Percentiles rank a stretch among this genome's conserved stretches.
phyloP scores from a whole-genome alignment of 768 basidiomycete genomes.

The Boletales sp. region DNA sequence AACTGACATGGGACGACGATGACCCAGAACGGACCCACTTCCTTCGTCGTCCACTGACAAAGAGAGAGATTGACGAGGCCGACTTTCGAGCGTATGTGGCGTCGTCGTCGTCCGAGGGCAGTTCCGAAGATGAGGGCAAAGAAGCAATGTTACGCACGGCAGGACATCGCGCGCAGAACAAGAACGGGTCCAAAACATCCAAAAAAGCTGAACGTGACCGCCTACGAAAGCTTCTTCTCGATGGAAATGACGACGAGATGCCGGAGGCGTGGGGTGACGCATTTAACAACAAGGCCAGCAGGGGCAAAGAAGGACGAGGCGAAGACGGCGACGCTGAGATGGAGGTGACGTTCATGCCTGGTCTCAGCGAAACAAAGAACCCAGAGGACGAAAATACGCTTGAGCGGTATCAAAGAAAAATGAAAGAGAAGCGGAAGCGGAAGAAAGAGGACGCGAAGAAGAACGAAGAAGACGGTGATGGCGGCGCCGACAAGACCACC shows the following conservation, averaged over 20 bases:
- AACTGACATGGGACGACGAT: conserved; percentile 97
- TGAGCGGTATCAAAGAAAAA: conserved; percentile 85
- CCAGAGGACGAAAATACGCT: conserved; percentile 80
- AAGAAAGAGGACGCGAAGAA: conserved; percentile 66
- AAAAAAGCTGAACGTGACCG: conserved; percentile 56
- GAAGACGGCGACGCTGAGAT: conserved; percentile 63
- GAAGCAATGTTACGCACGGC: conserved; percentile 4
- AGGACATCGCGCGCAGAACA: conserved; percentile 5
- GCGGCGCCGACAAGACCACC: conserved; percentile 15
- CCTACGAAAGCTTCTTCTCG: conserved; percentile 74
- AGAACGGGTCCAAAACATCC: conserved; percentile 18
- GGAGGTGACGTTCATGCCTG: conserved; percentile 95
- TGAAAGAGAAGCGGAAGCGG: conserved; percentile 83
- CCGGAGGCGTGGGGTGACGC: conserved; percentile 82
- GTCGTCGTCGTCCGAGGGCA: conserved; percentile 61
- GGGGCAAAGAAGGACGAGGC: conserved; percentile 15
- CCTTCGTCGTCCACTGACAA: conserved; percentile 73
- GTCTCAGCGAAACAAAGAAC: conserved; percentile 53
- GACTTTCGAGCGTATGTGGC: conserved; percentile 84
- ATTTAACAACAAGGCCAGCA: conserved; percentile 21
- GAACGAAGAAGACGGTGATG: conserved; percentile 22
- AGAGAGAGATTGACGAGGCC: conserved; percentile 85
- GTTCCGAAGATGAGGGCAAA: conserved; percentile 32
- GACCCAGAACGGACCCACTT: conserved; percentile 82
- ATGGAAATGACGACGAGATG: conserved; percentile 58